Conservation (phyloP, 495 filamentous ascomycete genomes). For the Margaritispora aquatica region DNA sequence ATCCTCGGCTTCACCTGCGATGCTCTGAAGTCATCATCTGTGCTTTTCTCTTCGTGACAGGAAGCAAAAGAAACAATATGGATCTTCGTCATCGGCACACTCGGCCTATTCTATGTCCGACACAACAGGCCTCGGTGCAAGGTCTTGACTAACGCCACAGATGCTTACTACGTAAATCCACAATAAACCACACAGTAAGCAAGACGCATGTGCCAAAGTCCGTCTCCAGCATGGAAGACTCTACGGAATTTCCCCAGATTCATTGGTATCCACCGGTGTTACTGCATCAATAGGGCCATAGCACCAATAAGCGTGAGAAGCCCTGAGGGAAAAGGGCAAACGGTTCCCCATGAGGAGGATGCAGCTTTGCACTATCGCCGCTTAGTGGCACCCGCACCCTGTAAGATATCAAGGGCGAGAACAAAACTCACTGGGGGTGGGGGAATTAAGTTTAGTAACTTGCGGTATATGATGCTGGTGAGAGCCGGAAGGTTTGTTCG, state of each 20-base stretch:
- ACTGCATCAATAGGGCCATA: neutral
- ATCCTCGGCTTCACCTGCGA: conserved; percentile 1
- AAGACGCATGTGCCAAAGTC: neutral
- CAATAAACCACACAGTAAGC: neutral
- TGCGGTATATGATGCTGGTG: neutral
- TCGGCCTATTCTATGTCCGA: neutral
- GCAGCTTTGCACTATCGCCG: neutral
- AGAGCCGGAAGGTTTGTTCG: neutral
- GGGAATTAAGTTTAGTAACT: neutral
- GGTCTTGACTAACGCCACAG: neutral
- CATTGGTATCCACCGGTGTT: neutral
- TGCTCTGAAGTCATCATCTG: too few relatives aligned
- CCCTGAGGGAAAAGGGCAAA: neutral
- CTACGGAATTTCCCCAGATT: neutral
- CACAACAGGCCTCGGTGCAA: neutral
- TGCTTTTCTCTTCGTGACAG: too few relatives aligned
- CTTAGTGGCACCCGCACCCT: neutral
- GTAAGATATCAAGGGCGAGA: neutral
- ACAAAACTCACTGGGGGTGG: neutral
- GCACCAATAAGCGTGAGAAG: neutral
- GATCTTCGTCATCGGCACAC: neutral
- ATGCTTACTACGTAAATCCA: neutral
- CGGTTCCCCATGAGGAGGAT: too few relatives aligned
- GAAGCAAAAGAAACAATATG: neutral
- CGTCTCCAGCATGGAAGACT: neutral